phyloP scores from a whole-genome alignment of 2,329 filamentous ascomycete genomes.

The Arthrobotrys pseudoclavata region DNA sequence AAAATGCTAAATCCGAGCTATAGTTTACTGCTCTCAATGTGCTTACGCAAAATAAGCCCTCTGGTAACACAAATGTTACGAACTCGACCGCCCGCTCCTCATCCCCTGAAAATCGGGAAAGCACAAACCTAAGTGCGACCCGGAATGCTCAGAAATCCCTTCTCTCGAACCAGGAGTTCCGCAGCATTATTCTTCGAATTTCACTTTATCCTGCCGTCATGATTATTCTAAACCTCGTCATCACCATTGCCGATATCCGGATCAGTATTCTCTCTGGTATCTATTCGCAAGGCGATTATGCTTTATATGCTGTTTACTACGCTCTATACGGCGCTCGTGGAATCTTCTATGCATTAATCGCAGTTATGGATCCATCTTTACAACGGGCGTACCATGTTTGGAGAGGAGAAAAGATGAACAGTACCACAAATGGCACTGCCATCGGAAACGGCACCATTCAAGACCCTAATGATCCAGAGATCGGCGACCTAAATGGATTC shows the following conservation, averaged over 20 bases:
- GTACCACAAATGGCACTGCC: slow-evolving; percentile 19
- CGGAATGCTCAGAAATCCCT: slow-evolving; percentile 58
- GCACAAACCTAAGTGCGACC: slow-evolving; percentile 44
- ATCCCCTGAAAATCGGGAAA: slow-evolving; percentile 49
- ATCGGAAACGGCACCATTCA: slow-evolving; percentile 41
- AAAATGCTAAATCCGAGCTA: neutral
- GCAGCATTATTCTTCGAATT: slow-evolving; percentile 61
- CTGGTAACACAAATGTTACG: slow-evolving; percentile 7
- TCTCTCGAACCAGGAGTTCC: slow-evolving; percentile 58
- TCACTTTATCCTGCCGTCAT: slow-evolving; percentile 62
- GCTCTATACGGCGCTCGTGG: slow-evolving; percentile 62
- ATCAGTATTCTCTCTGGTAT: slow-evolving; percentile 60
- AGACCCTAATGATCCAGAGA: slow-evolving; percentile 50
- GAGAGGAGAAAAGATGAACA: slow-evolving; percentile 50
- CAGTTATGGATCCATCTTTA: slow-evolving; percentile 60
- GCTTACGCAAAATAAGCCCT: slow-evolving; percentile 36
- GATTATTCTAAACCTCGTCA: slow-evolving; percentile 61
- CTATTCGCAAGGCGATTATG: slow-evolving; percentile 60
- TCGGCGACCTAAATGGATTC: slow-evolving; percentile 17
- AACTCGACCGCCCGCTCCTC: slow-evolving; percentile 26
- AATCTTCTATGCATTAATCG: slow-evolving; percentile 61
- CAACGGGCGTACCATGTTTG: slow-evolving; percentile 60
- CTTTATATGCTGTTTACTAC: slow-evolving; percentile 61
- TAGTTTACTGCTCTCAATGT: slow-evolving; percentile 51
- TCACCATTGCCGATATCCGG: slow-evolving; percentile 61